phyloP scores from a whole-genome alignment of 495 filamentous ascomycete genomes.

The Pyrenula massariospora region DNA sequence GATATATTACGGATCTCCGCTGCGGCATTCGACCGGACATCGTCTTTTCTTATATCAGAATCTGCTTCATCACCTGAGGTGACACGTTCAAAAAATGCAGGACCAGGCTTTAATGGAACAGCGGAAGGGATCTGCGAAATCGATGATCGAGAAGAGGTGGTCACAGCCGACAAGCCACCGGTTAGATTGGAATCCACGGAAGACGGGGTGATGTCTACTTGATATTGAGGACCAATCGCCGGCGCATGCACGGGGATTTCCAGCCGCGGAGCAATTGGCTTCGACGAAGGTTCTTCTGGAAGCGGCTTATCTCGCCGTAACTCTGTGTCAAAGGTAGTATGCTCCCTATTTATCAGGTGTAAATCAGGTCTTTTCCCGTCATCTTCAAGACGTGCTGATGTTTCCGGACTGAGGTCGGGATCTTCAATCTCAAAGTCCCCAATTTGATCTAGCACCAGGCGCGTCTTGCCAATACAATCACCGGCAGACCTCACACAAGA shows the following conservation, averaged over 20 bases:
- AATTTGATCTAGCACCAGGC: slow-evolving; percentile 74
- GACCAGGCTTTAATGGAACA: not conserved
- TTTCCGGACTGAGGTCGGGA: not conserved
- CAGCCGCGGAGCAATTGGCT: not conserved
- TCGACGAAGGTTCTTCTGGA: not conserved
- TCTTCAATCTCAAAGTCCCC: slow-evolving; percentile 86
- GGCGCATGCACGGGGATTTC: slow-evolving; percentile 2
- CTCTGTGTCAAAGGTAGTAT: too few relatives aligned
- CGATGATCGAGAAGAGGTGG: not conserved
- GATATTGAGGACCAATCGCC: slow-evolving; percentile 26
- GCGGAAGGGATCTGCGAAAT: not conserved
- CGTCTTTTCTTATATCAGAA: not conserved
- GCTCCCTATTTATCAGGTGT: too few relatives aligned
- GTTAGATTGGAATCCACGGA: slow-evolving; percentile 21
- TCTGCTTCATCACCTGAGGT: not conserved
- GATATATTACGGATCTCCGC: slow-evolving; percentile 9
- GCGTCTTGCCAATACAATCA: slow-evolving; percentile 79
- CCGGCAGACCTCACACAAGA: slow-evolving; percentile 82
- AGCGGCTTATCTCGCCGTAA: not conserved
- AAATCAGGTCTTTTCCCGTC: not conserved
- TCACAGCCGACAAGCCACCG: not conserved
- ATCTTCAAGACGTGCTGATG: not conserved
- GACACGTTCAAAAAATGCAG: not conserved
- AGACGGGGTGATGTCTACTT: slow-evolving; percentile 28
- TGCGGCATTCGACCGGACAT: not conserved